These are phyloP conservation scores for Phytophthora fragariaefolia DNA, from an alignment of 352 stramenopile species.

Conservation along the genomic window DNA sequence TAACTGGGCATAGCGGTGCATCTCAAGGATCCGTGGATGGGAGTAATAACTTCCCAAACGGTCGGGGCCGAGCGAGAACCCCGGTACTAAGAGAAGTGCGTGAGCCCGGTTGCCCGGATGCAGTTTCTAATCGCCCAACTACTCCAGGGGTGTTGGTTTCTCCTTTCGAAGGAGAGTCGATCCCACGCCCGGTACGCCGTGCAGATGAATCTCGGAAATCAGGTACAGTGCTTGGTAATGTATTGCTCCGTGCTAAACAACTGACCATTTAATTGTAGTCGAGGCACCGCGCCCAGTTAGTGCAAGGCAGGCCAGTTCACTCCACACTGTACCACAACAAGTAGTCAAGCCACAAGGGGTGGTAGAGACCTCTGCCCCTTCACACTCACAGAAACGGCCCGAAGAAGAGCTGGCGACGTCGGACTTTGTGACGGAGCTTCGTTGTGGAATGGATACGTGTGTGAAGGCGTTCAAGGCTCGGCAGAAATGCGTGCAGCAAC, in stretches of 20 bases:
- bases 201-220: conserved; percentile 29
- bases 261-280: conserved; percentile 21
- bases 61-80: conserved; percentile 5
- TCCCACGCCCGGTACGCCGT: conserved; percentile 23
- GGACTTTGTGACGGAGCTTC: conserved; percentile 85
- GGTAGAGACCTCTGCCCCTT: conserved; percentile 2
- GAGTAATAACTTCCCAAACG: conserved; percentile 1
- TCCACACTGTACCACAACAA: conserved; percentile 1
- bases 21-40: background rate
- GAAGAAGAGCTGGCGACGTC: conserved; percentile 49
- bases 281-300: conserved; percentile 12
- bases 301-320: conserved; percentile 9
- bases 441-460: conserved; percentile 85
- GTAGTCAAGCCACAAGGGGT: conserved; percentile 2
- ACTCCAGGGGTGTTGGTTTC: conserved; percentile 33
- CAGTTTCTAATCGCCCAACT: conserved; percentile 28
- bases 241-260: background rate
- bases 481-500: conserved; percentile 75
- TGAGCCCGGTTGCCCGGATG: conserved; percentile 24
- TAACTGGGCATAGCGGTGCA: conserved; percentile 3
- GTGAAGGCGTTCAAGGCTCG: conserved; percentile 74
- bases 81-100: background rate
- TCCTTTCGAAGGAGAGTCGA: conserved; percentile 13
- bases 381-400: conserved; percentile 4
- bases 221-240: conserved; percentile 10